Evolutionary conservation across 495 filamentous ascomycete species (phyloP), one percentile per base, ranked within the genome.

Genomic region (Trichoderma erinaceum): DNA sequence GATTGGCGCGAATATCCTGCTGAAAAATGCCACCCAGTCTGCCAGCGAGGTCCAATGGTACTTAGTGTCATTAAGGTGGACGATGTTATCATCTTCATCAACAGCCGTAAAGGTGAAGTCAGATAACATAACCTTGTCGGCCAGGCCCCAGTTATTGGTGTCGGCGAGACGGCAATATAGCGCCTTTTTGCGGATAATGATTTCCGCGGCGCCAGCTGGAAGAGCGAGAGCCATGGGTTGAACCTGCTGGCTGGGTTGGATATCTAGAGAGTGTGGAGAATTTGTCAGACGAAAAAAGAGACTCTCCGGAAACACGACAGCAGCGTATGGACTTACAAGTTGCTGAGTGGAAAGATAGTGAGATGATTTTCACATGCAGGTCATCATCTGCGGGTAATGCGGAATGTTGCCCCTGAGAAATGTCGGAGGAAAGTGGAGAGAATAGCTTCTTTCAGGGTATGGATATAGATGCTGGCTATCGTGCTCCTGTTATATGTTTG

Each of bases 151-250:
- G 5, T 25, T 23, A 15, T 58, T 58, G 18, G 52, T 27, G 23
- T 58, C 52, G 21, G 52, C 21, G 21, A 58, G 15, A 15, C 52
- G 52, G 52, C 52, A 58, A 23, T 58, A 58, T 29, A 7, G 21
- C 23, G 21, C 21, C 52, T 58, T 58, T 15, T 58, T 58, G 21
- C 52, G 52, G 21, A 15, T 29, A 12, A 58, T 58, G 21, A 29
- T 58, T 58, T 58, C 52, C 52, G 52, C 52, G 8, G 52, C 52
- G 21, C 52, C 52, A 18, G 52, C 21, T 7, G 52, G 52, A 58
- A 58, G 52, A 3, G 3, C 21, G 21, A 58, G 52, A 8, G 52
- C 52, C 52, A 29, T 58, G 52, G 21, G 29, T 52, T 52, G 48
- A 21, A n/a, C 2, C 1, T 7, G 15, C 48, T 52, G 48, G 12